Conservation (phyloP, 1,284 basidiomycete species). For the Microbotryum violaceum region DNA sequence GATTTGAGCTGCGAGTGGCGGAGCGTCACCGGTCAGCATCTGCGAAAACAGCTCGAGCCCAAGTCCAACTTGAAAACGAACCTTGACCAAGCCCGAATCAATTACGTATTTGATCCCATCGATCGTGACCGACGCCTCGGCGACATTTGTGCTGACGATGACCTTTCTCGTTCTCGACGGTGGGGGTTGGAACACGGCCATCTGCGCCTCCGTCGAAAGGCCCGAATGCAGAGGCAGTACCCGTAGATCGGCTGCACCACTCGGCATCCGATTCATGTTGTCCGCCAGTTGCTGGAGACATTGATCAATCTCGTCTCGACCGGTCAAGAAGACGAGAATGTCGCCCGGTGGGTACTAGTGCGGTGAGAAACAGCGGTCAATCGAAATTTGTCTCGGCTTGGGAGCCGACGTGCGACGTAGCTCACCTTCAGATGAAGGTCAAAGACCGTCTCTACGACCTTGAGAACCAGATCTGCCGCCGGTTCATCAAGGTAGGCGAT, state of each 20-base stretch:
- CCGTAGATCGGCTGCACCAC: constrained; percentile 42
- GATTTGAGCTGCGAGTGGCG: constrained; percentile 31
- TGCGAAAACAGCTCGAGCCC: constrained; percentile 19
- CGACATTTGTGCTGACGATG: constrained; percentile 90
- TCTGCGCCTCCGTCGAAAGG: constrained; percentile 74
- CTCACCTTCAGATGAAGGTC: constrained; percentile 53
- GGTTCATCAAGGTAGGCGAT: constrained; percentile 41
- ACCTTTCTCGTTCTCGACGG: constrained; percentile 74
- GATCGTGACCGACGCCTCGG: constrained; percentile 94
- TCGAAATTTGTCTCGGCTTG: not conserved
- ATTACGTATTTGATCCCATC: constrained; percentile 93
- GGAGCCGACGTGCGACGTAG: too few species aligned
- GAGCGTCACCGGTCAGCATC: not conserved
- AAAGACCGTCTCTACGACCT: constrained; percentile 41
- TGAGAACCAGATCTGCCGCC: constrained; percentile 39
- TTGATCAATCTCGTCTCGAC: constrained; percentile 52
- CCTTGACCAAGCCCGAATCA: constrained; percentile 92
- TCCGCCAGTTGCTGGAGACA: constrained; percentile 76
- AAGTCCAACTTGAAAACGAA: constrained; percentile 36
- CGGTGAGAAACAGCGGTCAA: not conserved
- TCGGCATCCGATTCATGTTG: constrained; percentile 60
- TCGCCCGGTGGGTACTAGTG: constrained; percentile 41
- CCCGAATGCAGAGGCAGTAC: constrained; percentile 82
- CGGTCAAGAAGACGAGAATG: constrained; percentile 47
- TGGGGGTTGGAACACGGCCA: constrained; percentile 69